Evolutionary conservation across 805 yeast species (phyloP).

Genomic region (Helenozyma rhizophorensis): DNA sequence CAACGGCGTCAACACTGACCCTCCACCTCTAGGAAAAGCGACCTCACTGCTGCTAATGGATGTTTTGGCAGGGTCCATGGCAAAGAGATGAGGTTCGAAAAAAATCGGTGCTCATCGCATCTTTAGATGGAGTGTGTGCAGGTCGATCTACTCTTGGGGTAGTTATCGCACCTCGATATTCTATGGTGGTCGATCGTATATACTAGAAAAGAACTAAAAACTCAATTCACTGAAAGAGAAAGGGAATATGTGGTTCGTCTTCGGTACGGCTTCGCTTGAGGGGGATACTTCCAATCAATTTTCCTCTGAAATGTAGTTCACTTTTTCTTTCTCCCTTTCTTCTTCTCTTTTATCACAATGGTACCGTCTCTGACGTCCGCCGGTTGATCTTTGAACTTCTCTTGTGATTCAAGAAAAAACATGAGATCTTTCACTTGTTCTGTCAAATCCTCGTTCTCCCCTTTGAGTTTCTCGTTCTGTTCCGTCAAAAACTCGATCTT

Average conservation of each 20-base stretch:
- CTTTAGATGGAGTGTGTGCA: too few species aligned
- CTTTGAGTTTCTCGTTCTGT: conserved; percentile 24
- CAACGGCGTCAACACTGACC: conserved; percentile 76
- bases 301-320: neutral
- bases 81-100: conserved; percentile 2
- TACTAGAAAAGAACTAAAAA: too few species aligned
- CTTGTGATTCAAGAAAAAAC: conserved; percentile 73
- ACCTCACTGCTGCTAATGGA: conserved; percentile 43
- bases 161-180: too few species aligned
- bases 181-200: too few species aligned
- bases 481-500: conserved; percentile 33
- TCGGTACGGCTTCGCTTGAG: too few species aligned
- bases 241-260: too few species aligned
- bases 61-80: conserved; percentile 20
- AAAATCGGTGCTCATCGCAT: conserved; percentile 4
- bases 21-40: conserved; percentile 95
- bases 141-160: too few species aligned
- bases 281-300: too few species aligned
- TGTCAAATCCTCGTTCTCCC: conserved; percentile 44
- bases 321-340: conserved; percentile 11
- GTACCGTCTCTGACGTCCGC: conserved; percentile 74
- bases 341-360: conserved; percentile 37
- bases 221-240: too few species aligned
- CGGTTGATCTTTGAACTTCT: conserved; percentile 64
- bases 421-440: conserved; percentile 73